Percentiles rank a stretch among this genome's conserved stretches.
phyloP scores from a whole-genome alignment of 306 rosid genomes.

The Alnus glutinosa region DNA sequence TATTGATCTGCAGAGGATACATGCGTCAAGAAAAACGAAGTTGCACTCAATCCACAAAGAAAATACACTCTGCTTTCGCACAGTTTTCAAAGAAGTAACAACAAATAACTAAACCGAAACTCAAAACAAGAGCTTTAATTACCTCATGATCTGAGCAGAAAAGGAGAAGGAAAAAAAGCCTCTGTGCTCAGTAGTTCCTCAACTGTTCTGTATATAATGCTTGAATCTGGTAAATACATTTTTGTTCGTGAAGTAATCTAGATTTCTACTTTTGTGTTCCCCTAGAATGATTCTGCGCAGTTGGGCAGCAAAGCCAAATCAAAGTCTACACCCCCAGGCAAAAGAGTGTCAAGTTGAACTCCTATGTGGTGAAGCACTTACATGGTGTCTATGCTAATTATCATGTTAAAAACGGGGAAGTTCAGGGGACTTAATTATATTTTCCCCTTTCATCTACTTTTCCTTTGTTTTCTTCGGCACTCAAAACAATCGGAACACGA shows the following conservation, averaged over 20 bases:
- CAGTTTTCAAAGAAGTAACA: not conserved
- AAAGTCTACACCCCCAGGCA: not conserved
- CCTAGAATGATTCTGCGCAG: not conserved
- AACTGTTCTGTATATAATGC: not conserved
- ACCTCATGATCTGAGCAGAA: not conserved
- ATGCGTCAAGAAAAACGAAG: no score
- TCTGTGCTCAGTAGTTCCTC: not conserved
- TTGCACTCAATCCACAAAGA: no score
- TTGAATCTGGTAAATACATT: not conserved
- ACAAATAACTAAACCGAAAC: not conserved
- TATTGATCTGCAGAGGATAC: no score
- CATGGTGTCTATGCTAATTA: not conserved
- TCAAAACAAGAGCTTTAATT: not conserved
- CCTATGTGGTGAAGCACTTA: conserved; percentile 22
- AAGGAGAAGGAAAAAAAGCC: not conserved
- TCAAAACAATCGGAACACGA: conserved; percentile 74
- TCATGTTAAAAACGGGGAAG: not conserved
- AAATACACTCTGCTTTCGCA: no score
- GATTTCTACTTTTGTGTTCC: not conserved
- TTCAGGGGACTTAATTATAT: no score
- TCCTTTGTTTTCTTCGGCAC: conserved; percentile 81
- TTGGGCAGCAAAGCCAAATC: conserved; percentile 17
- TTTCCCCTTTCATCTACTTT: conserved; percentile 33
- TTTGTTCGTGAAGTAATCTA: not conserved
- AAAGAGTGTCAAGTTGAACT: conserved; percentile 7